Evolutionary conservation across 1,139 yeast genomes (phyloP).

Genomic region (Blastobotrys serpentis): DNA sequence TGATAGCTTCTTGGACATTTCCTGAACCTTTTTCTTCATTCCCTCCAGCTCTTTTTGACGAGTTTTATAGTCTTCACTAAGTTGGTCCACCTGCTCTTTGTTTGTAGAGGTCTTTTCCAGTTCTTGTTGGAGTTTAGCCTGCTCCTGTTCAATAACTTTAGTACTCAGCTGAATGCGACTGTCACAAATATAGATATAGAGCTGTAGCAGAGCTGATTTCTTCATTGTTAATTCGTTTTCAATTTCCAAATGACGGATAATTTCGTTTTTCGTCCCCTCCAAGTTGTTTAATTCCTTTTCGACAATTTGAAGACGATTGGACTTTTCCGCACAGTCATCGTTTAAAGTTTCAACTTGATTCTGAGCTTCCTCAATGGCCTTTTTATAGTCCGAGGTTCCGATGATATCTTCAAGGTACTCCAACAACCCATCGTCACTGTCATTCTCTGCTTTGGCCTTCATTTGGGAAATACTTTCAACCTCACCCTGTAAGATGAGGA

Average conservation of each 20-base stretch:
- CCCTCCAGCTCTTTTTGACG: conserved; percentile 34
- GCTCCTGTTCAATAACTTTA: conserved; percentile 46
- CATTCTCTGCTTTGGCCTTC: conserved; percentile 95
- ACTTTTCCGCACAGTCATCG: conserved; percentile 78
- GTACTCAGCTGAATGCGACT: conserved; percentile 39
- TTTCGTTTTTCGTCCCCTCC: conserved; percentile 69
- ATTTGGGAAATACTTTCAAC: conserved; percentile 98
- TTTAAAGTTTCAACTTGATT: conserved; percentile 65
- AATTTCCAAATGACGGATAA: conserved; percentile 59
- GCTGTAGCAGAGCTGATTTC: conserved; percentile 59
- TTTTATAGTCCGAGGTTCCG: conserved; percentile 85
- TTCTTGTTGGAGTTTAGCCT: conserved; percentile 50
- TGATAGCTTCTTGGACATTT: conserved; percentile 30
- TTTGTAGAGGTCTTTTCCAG: conserved; percentile 45
- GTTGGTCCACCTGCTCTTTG: conserved; percentile 41
- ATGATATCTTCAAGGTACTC: conserved; percentile 96
- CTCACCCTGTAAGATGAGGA: conserved; percentile 93
- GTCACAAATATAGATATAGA: conserved; percentile 46
- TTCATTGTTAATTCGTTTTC: conserved; percentile 63
- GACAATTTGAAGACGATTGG: conserved; percentile 74
- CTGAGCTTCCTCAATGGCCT: conserved; percentile 65
- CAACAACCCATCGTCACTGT: conserved; percentile 86
- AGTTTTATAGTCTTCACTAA: conserved; percentile 43
- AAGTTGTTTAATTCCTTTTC: conserved; percentile 70
- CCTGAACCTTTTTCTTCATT: conserved; percentile 30